Evolutionary conservation across 257 asterid species (phyloP).

Genomic region (Forsythia viridissima): DNA sequence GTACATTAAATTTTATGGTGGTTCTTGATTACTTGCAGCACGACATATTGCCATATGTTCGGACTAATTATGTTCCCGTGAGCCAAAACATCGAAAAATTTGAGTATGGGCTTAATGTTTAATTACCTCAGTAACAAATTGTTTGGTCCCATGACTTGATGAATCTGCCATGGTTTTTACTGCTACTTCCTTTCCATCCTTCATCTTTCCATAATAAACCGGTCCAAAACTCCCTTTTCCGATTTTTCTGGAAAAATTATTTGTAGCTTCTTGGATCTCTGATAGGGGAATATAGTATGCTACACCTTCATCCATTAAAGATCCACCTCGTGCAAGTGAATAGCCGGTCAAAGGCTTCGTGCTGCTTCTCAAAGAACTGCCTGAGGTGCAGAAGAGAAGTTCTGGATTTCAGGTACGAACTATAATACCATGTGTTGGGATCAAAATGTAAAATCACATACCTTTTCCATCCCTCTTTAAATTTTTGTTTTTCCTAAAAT

Average conservation of each 20-base stretch:
- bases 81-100: too few species aligned
- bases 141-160: slow-evolving; percentile 88
- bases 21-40: too few species aligned
- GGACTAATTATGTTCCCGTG: too few species aligned
- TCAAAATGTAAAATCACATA: slow-evolving; percentile 17
- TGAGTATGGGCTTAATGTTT: background rate
- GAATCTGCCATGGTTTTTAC: slow-evolving; percentile 97
- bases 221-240: slow-evolving; percentile 99
- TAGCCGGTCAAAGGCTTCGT: slow-evolving; percentile 47
- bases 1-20: background rate
- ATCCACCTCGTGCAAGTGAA: slow-evolving; percentile 68
- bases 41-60: too few species aligned
- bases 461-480: slow-evolving; percentile 49
- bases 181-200: slow-evolving; percentile 91
- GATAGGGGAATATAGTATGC: slow-evolving; percentile 78
- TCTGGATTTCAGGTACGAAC: slow-evolving; percentile 3
- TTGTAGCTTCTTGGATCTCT: slow-evolving; percentile 82
- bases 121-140: slow-evolving; percentile 84
- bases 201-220: slow-evolving; percentile 84
- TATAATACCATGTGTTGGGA: background rate
- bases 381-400: slow-evolving; percentile 35
- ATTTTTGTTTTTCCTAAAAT: slow-evolving; percentile 41
- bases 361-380: slow-evolving; percentile 57
- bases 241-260: slow-evolving; percentile 60
- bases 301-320: slow-evolving; percentile 83